Base-by-base conservation (phyloP, 2,329 filamentous ascomycete species). In the Penicillium sp. region DNA sequence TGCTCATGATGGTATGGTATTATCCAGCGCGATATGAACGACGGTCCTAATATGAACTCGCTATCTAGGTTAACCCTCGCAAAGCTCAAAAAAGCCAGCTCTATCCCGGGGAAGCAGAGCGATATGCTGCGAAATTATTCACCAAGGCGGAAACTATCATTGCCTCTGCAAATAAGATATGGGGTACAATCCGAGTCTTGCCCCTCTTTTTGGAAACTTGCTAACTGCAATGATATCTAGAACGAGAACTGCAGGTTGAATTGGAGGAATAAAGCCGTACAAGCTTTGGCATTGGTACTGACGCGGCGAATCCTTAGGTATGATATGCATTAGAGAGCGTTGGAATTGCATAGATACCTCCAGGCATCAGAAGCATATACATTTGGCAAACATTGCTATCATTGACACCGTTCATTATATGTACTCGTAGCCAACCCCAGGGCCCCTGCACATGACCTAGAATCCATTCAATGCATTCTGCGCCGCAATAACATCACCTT, bases 111-210 rank as follows among this genome's bases (percentile, higher is more conserved):
- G 78, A 84, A 24, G 78, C 80, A 41, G 71, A 77, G 38, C 81
- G 79, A 47, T 81, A 82, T 53, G 74, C 76, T 39, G 77, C 81
- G 44, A 88, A 87, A 61, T 63, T 89, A 24, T 64, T 82, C 13
- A 70, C 71, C 14, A 89, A 87, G 62, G 85, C 85, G 1, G 78
- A 80, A 48, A 73, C 84, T 27, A 88, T 89, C 50, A 77, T 82
- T 23, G 75, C 80, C 24, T 84, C 83, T 37, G 85, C 86, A 14
- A 87, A 81, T 67, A 76, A 77, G 50, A 68, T 89, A 18, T 88
- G 84, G 83, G 81, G 69, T 71, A 18, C 9, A 16, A 2, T 18
- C 16, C 9, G 61, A 42, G 62, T 57, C 44, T 23, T 46, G 16
- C 2, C 16, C 22, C 34, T 10, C 6, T 35, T 26, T 9, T 45